Percentiles rank a stretch among this genome's conserved stretches.
These are phyloP conservation scores for Amanita thiersii DNA, from an alignment of 768 basidiomycete species.

Conservation along the genomic window DNA sequence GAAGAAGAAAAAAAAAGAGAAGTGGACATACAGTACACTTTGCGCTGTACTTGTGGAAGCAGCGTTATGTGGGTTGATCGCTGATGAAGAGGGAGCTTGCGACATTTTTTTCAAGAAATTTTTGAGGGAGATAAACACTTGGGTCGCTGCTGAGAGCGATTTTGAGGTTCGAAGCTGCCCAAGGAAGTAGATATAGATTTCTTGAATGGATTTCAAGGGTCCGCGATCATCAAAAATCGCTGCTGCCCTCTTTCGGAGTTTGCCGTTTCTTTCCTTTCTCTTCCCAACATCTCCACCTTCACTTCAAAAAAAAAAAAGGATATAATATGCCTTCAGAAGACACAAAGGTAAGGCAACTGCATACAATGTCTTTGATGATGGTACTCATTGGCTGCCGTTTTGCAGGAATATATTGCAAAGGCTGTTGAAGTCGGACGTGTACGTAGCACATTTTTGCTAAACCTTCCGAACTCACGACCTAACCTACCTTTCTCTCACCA, in stretches of 20 bases:
- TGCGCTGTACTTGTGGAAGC: slow-evolving; percentile 22
- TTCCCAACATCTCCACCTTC: slow-evolving; percentile 11
- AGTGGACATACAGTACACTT: slow-evolving; percentile 31
- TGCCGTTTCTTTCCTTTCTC: slow-evolving; percentile 23
- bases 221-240: slow-evolving; percentile 20
- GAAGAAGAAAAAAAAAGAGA: not conserved
- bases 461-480: too few species aligned
- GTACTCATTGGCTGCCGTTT: not conserved
- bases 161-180: too few species aligned
- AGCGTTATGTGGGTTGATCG: slow-evolving; percentile 37
- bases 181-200: slow-evolving; percentile 1
- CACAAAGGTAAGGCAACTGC: slow-evolving; percentile 53
- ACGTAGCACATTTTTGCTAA: slow-evolving; percentile 28
- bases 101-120: slow-evolving; percentile 29
- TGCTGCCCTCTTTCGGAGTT: slow-evolving; percentile 21
- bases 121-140: slow-evolving; percentile 1
- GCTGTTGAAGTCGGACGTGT: slow-evolving; percentile 78
- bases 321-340: slow-evolving; percentile 88
- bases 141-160: not conserved
- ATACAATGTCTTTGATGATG: not conserved
- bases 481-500: not conserved
- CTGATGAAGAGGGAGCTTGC: slow-evolving; percentile 40
- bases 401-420: slow-evolving; percentile 76
- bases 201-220: slow-evolving; percentile 9
- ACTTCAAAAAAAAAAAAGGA: slow-evolving; percentile 13